Base-by-base conservation (phyloP, 768 basidiomycete genomes). In the Trametes cingulata region DNA sequence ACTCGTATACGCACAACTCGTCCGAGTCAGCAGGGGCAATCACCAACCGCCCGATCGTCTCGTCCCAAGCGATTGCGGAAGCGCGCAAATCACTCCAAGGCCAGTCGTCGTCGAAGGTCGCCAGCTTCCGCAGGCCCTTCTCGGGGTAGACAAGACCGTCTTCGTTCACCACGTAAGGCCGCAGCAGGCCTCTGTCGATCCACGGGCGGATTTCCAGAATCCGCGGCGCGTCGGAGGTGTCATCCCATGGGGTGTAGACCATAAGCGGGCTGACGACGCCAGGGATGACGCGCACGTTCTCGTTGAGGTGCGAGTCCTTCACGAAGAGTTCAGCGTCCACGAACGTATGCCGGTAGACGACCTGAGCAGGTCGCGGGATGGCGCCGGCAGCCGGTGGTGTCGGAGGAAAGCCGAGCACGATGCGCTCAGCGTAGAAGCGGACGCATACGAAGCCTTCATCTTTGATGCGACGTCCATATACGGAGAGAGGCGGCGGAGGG, bases 1-100 rank as follows among this genome's bases (percentile, higher is more conserved):
- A 80, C 65, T 87, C 85, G 56, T 82, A 66, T 35, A 86, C 76
- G 33, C 75, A 70, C 42, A 87, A 73, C 14, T 70, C 60, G 3
- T 72, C 54, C 27, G 77, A 78, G 8, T 77, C 65, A 13, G 75
- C 76, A 33, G 76, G 73, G 45, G 81, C 80, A 7, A 87, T 71
- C 64, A 82, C 82, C 14, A 88, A 75, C 39, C 86, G 76, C 3
- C 86, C 87, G 13, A 82, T 83, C 22, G 78, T 75, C 69, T 89
- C 87, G 61, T 90, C 87, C 84, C 85, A 90, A 7, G 82, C 76
- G 35, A 87, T 78, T 17, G 82, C 76, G n/a, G 72, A 70, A 36
- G 85, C 68, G 9, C 78, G 52, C 60, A 45, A 15, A 43, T 45
- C 58, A 59, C 53, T 6, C 56, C 51, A 24, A 47, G 64, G 48